Conservation (phyloP, 169 alveolate genomes). For the Condylostoma magnum region DNA sequence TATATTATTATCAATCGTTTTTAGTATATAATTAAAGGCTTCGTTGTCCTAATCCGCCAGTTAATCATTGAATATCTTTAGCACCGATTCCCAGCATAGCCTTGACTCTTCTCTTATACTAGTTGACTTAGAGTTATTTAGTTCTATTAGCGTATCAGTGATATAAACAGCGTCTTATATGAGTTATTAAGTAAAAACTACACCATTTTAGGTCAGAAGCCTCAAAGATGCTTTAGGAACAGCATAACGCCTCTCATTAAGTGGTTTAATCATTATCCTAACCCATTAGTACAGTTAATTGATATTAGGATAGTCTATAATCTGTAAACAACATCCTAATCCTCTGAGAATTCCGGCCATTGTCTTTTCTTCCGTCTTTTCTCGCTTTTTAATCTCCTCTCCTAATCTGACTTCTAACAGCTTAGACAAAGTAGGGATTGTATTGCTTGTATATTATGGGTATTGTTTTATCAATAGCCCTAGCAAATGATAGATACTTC, state of each 20-base stretch:
- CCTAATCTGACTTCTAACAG: slow-evolving; percentile 20
- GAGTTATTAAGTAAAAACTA: slow-evolving; percentile 24
- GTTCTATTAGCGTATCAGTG: not conserved
- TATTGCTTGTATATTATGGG: slow-evolving; percentile 2
- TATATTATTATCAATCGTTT: not conserved
- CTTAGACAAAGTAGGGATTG: slow-evolving; percentile 39
- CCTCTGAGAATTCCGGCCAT: slow-evolving; percentile 58
- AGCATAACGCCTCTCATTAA: slow-evolving; percentile 21
- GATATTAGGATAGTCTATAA: slow-evolving; percentile 34
- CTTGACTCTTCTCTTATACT: not conserved
- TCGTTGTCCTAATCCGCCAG: not conserved
- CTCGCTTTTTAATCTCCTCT: slow-evolving; percentile 36
- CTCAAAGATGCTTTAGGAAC: slow-evolving; percentile 44
- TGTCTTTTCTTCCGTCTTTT: slow-evolving; percentile 47
- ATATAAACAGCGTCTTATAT: not conserved
- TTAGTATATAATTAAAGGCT: slow-evolving; percentile 8
- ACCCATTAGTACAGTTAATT: slow-evolving; percentile 26
- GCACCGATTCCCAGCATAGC: not conserved
- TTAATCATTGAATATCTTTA: slow-evolving; percentile 2
- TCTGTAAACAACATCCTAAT: slow-evolving; percentile 26
- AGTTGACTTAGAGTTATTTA: not conserved
- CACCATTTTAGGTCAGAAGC: slow-evolving; percentile 20
- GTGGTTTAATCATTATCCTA: slow-evolving; percentile 38
- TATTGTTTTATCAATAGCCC: slow-evolving; percentile 47
- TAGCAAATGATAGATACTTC: slow-evolving; percentile 47